Evolutionary conservation across 768 basidiomycete genomes (phyloP).

Genomic region (Plicaturopsis crispa): DNA sequence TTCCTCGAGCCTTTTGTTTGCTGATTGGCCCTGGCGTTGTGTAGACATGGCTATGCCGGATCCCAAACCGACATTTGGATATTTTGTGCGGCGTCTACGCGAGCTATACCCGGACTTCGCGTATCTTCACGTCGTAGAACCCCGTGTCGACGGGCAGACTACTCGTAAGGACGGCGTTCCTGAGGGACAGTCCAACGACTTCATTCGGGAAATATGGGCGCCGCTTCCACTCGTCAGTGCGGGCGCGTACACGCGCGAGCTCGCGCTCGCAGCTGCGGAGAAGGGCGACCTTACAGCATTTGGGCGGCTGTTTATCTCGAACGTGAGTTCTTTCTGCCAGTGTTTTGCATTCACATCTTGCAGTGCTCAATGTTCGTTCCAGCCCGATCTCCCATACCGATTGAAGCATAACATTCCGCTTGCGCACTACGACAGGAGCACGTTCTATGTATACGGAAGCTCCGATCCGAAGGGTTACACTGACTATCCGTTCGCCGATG

Average conservation of each 20-base stretch:
- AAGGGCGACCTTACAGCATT: conserved; percentile 26
- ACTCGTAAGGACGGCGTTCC: neutral
- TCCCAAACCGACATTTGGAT: conserved; percentile 20
- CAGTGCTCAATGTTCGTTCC: conserved; percentile 17
- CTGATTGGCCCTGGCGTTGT: too few species aligned
- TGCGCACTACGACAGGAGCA: conserved; percentile 14
- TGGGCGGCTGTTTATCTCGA: conserved; percentile 28
- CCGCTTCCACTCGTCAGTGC: conserved; percentile 23
- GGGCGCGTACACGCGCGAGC: conserved; percentile 25
- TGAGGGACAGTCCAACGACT: conserved; percentile 21
- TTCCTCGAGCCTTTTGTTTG: too few species aligned
- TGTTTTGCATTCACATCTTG: too few species aligned
- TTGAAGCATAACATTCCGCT: conserved; percentile 18
- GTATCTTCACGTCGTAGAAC: conserved; percentile 28
- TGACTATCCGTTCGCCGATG: too few species aligned
- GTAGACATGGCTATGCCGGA: conserved; percentile 22
- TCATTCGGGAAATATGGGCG: conserved; percentile 30
- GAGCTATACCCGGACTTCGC: conserved; percentile 22
- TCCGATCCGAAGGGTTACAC: too few species aligned
- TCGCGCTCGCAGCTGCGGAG: conserved; percentile 23
- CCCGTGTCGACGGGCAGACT: conserved; percentile 2
- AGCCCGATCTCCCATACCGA: conserved; percentile 25
- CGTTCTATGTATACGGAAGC: too few species aligned
- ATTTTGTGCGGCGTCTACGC: conserved; percentile 16
- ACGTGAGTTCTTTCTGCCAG: too few species aligned